A percentile compares a stretch with the other conserved stretches of the same genome.
Conservation (phyloP, 148 eudicot species). For the Chenopodium album region DNA sequence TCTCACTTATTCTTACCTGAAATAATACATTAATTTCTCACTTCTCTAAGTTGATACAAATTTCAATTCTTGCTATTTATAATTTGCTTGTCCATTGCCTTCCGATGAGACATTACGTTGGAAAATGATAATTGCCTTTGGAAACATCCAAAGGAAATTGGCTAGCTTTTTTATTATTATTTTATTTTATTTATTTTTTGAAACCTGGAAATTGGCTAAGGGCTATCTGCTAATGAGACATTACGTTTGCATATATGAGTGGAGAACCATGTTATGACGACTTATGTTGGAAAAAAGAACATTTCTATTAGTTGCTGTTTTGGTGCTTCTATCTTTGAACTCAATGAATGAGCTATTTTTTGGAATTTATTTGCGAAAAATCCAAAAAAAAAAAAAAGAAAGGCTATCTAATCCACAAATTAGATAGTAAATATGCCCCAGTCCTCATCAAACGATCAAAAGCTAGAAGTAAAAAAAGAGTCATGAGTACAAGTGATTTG, state of each 20-base stretch:
- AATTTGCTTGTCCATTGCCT: background rate
- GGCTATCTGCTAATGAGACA: too few species aligned
- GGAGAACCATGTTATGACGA: background rate
- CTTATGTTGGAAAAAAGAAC: background rate
- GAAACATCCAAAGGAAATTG: background rate
- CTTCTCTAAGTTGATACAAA: background rate
- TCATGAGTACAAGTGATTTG: background rate
- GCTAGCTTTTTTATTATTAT: background rate
- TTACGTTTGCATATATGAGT: background rate
- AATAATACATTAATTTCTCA: background rate
- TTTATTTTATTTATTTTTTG: too few species aligned
- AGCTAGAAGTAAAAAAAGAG: background rate
- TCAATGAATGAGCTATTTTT: background rate
- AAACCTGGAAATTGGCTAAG: too few species aligned
- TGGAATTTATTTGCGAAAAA: background rate
- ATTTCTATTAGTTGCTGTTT: background rate
- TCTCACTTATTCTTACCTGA: background rate
- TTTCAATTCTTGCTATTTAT: background rate
- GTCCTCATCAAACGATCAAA: background rate
- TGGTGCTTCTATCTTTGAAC: background rate
- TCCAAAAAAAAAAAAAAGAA: background rate
- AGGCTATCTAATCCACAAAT: background rate
- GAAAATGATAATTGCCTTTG: background rate
- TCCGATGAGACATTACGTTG: background rate
- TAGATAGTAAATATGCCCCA: background rate